phyloP scores from a whole-genome alignment of 1,284 basidiomycete genomes.

The Coniferiporia weirii region DNA sequence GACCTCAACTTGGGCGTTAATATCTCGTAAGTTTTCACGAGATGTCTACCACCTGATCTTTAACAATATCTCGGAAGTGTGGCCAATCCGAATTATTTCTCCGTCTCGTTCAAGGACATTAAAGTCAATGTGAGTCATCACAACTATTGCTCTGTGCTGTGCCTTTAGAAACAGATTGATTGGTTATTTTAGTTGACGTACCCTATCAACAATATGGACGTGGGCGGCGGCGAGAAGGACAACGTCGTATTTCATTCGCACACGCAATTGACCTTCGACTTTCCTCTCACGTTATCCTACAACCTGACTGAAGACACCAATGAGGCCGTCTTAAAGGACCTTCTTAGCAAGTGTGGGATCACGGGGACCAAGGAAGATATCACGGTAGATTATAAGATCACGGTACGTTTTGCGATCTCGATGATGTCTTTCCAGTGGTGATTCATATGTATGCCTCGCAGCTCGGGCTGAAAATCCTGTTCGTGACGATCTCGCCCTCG shows the following conservation, averaged over 20 bases:
- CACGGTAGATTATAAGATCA: constrained; percentile 66
- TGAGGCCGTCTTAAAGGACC: constrained; percentile 55
- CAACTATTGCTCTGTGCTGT: background rate
- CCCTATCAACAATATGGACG: constrained; percentile 60
- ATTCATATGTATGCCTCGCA: constrained; percentile 26
- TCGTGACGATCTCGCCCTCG: constrained; percentile 64
- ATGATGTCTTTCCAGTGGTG: constrained; percentile 16
- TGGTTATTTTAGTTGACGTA: constrained; percentile 55
- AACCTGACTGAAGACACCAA: constrained; percentile 55
- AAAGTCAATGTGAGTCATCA: constrained; percentile 47
- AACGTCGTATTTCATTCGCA: constrained; percentile 64
- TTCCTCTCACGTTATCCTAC: constrained; percentile 79
- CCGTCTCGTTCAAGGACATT: constrained; percentile 66
- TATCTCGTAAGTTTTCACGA: constrained; percentile 49
- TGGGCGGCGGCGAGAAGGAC: constrained; percentile 64
- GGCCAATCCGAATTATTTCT: constrained; percentile 83
- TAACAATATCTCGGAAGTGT: constrained; percentile 44
- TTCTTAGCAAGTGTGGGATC: constrained; percentile 66
- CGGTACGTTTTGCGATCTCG: constrained; percentile 33
- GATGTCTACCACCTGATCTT: background rate
- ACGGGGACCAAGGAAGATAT: constrained; percentile 45
- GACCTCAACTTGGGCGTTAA: constrained; percentile 61
- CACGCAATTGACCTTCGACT: constrained; percentile 68
- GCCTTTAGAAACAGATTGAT: constrained; percentile 2
- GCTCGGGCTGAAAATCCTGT: constrained; percentile 58